Evolutionary conservation across 495 filamentous ascomycete species (phyloP).

Genomic region (Entonaema liquescens): DNA sequence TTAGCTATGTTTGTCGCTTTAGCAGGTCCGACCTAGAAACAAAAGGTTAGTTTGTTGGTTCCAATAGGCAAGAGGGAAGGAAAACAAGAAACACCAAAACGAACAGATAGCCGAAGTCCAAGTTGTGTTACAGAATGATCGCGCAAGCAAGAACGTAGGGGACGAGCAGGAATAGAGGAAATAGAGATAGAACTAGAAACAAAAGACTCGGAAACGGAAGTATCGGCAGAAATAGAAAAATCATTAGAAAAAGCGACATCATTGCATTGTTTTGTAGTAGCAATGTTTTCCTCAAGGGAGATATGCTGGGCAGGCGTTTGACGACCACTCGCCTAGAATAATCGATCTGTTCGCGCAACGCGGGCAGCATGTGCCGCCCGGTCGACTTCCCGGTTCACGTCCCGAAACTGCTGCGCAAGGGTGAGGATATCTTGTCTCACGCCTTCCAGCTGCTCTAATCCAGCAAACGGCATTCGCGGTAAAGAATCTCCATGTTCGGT

Average conservation of each 20-base stretch:
- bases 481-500: neutral
- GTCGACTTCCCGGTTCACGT: neutral
- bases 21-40: slow-evolving; percentile 4
- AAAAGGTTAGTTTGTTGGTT: neutral
- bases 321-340: neutral
- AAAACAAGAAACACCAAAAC: neutral
- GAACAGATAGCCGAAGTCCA: neutral
- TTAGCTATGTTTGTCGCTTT: slow-evolving; percentile 31
- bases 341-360: neutral
- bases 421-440: neutral
- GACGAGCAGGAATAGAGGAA: slow-evolving; percentile 4
- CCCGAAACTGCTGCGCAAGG: neutral
- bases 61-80: neutral
- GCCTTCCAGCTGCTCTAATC: neutral
- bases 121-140: neutral
- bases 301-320: neutral
- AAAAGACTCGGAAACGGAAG: neutral
- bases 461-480: neutral
- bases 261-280: neutral
- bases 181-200: neutral
- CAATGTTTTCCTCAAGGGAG: neutral
- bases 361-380: slow-evolving; percentile 4
- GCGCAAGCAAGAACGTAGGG: slow-evolving; percentile 4
- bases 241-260: neutral
- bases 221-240: neutral